Evolutionary conservation across 352 stramenopile genomes (phyloP).

Genomic region (Pythium utonaiense): DNA sequence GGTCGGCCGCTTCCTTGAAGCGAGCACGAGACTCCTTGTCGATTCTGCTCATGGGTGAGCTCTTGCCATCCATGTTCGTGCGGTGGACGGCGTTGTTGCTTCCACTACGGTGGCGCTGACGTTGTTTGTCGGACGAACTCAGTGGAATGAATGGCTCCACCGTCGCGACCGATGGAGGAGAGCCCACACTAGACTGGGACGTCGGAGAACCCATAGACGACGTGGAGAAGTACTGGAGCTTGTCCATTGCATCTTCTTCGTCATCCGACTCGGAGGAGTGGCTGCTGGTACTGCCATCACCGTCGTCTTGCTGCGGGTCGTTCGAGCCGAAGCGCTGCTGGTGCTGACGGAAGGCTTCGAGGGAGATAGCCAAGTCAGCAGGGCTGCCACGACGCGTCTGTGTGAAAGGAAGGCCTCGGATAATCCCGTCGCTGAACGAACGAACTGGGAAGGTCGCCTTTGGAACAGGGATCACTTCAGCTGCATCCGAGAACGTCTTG

Average conservation of each 20-base stretch:
- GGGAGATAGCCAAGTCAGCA: conserved; percentile 69
- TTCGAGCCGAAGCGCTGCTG: conserved; percentile 53
- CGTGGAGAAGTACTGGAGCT: conserved; percentile 34
- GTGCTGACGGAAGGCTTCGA: conserved; percentile 70
- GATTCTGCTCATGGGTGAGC: background rate
- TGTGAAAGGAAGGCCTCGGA: conserved; percentile 60
- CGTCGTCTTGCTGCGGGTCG: conserved; percentile 35
- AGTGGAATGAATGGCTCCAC: conserved; percentile 12
- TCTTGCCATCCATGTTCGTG: background rate
- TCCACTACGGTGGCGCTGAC: conserved; percentile 13
- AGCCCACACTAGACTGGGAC: conserved; percentile 7
- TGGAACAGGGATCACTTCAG: conserved; percentile 36
- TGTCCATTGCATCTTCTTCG: conserved; percentile 45
- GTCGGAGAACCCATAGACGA: conserved; percentile 10
- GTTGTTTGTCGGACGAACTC: conserved; percentile 2
- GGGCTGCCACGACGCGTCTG: conserved; percentile 64
- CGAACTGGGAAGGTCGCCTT: conserved; percentile 62
- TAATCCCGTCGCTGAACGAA: conserved; percentile 76
- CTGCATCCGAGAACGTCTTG: conserved; percentile 66
- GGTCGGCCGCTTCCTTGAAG: conserved; percentile 45
- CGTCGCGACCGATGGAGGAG: conserved; percentile 5
- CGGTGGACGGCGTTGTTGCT: background rate
- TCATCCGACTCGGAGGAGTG: conserved; percentile 37
- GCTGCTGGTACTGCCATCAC: conserved; percentile 15
- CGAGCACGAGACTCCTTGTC: conserved; percentile 30